Conservation (phyloP, 2,329 filamentous ascomycete species). For the Cladosporium oxysporum region DNA sequence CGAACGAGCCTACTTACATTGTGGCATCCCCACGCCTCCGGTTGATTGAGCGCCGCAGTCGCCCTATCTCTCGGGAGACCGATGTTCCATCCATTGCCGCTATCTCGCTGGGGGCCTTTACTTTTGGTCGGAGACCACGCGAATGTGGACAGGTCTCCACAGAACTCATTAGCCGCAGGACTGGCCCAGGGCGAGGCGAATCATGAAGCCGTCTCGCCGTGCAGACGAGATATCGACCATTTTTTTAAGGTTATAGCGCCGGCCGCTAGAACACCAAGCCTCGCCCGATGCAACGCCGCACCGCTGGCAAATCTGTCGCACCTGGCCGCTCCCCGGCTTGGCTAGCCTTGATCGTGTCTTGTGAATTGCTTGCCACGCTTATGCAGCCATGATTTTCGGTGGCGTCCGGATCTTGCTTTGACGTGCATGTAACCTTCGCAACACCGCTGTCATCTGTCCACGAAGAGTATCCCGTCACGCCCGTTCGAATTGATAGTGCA, state of each 20-base stretch:
- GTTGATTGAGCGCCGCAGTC: not conserved
- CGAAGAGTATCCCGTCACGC: not conserved
- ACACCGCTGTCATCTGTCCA: not conserved
- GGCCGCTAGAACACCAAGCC: constrained; percentile 15
- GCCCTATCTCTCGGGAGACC: constrained; percentile 17
- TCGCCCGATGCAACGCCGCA: constrained; percentile 19
- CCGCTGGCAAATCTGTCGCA: constrained; percentile 10
- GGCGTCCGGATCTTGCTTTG: constrained; percentile 1
- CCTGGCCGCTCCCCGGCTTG: constrained; percentile 17
- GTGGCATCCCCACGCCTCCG: constrained; percentile 8
- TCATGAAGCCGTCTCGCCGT: constrained; percentile 8
- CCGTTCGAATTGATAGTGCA: not conserved
- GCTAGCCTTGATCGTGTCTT: constrained; percentile 17
- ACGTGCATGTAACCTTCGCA: not conserved
- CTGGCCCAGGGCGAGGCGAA: constrained; percentile 4
- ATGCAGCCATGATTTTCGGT: not conserved
- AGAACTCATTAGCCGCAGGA: constrained; percentile 12
- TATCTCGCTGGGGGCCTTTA: constrained; percentile 8
- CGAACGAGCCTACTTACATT: constrained; percentile 17
- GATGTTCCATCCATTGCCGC: constrained; percentile 18
- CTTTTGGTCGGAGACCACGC: constrained; percentile 16
- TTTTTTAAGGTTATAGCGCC: constrained; percentile 15
- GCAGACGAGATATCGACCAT: constrained; percentile 5
- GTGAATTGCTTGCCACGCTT: constrained; percentile 15
- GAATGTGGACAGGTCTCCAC: constrained; percentile 15